These are phyloP conservation scores for Cercophora sp. DNA, from an alignment of 495 filamentous ascomycete species.

Conservation along the genomic window DNA sequence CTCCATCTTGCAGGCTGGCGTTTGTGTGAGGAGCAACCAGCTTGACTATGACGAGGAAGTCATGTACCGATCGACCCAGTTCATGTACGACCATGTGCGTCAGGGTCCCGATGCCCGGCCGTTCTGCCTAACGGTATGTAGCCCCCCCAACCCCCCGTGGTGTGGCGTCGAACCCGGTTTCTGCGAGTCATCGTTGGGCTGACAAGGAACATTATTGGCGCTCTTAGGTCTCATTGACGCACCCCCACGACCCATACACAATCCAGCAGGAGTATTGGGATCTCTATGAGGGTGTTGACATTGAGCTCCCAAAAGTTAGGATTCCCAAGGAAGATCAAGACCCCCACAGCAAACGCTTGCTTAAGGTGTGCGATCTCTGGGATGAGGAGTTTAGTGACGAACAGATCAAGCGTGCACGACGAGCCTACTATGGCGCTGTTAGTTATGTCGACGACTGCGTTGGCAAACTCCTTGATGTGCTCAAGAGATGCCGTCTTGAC, in stretches of 20 bases:
- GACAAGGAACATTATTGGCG: conserved; percentile 3
- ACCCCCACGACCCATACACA: conserved; percentile 88
- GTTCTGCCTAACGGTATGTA: conserved; percentile 69
- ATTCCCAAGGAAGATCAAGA: conserved; percentile 78
- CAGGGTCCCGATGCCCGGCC: conserved; percentile 62
- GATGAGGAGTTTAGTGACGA: conserved; percentile 73
- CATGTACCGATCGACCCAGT: conserved; percentile 78
- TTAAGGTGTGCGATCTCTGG: conserved; percentile 77
- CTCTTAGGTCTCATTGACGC: conserved; percentile 70
- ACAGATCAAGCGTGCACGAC: conserved; percentile 70
- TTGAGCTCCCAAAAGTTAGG: conserved; percentile 66
- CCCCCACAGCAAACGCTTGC: conserved; percentile 71
- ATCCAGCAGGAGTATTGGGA: conserved; percentile 89
- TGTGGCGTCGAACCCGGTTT: neutral
- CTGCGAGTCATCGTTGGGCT: conserved; percentile 6
- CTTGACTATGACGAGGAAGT: conserved; percentile 94
- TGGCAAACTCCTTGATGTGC: conserved; percentile 66
- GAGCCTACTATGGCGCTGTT: conserved; percentile 85
- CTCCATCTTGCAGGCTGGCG: conserved; percentile 79
- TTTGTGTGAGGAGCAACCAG: conserved; percentile 81
- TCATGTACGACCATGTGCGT: conserved; percentile 77
- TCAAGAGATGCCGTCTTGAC: conserved; percentile 69
- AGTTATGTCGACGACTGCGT: conserved; percentile 86
- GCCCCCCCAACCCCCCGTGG: neutral
- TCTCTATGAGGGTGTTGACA: conserved; percentile 80